These are phyloP conservation scores for Flaveria linearis DNA, from an alignment of 129 eudicot species.

Conservation along the genomic window DNA sequence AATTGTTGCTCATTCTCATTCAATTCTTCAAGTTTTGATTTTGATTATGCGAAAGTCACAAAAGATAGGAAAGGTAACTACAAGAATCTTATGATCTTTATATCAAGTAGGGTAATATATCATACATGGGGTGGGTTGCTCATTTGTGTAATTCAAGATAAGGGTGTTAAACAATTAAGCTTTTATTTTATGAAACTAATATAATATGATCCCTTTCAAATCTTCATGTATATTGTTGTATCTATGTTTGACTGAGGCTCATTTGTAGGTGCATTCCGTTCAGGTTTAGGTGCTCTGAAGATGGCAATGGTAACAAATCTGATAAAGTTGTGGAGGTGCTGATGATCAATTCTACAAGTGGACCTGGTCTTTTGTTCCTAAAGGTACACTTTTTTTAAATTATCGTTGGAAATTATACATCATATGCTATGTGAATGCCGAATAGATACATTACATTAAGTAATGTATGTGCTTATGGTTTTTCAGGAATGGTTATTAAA, in stretches of 20 bases:
- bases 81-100: too few relatives aligned
- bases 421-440: slow-evolving; percentile 1
- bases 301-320: slow-evolving; percentile 40
- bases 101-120: too few relatives aligned
- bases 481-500: too few relatives aligned
- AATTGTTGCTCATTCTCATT: not conserved
- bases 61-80: too few relatives aligned
- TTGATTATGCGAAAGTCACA: not conserved
- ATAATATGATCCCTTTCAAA: not conserved
- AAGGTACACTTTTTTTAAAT: slow-evolving; percentile 50
- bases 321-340: slow-evolving; percentile 70
- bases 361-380: slow-evolving; percentile 95
- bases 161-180: too few relatives aligned
- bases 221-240: not conserved
- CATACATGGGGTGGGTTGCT: too few relatives aligned
- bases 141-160: too few relatives aligned
- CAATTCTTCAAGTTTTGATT: too few relatives aligned
- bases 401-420: not conserved
- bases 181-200: too few relatives aligned
- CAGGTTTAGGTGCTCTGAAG: slow-evolving; percentile 50
- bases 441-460: not conserved
- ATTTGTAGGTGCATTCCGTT: slow-evolving; percentile 80
- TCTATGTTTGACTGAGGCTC: slow-evolving; percentile 27
- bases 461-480: not conserved
- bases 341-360: slow-evolving; percentile 86